phyloP scores from a whole-genome alignment of 257 asterid genomes.

The Datura wrightii region DNA sequence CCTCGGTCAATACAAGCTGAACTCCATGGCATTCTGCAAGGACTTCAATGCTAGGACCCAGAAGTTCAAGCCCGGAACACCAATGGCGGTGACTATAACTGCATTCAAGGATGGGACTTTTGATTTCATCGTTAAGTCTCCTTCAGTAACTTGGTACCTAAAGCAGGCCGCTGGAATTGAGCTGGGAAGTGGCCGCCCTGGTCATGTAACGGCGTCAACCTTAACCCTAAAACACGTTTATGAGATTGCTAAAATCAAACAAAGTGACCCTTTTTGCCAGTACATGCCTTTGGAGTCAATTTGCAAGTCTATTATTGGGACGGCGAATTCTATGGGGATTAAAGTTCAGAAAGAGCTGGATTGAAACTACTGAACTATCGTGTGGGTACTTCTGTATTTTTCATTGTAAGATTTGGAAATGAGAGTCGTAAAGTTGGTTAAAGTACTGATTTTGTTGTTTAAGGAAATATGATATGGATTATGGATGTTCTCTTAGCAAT shows the following conservation, averaged over 20 bases:
- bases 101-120: conserved; percentile 83
- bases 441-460: conserved; percentile 19
- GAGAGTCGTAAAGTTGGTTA: neutral
- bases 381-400: conserved; percentile 1
- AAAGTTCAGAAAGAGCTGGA: conserved; percentile 78
- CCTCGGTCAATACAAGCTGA: conserved; percentile 79
- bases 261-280: conserved; percentile 78
- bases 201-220: conserved; percentile 72
- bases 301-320: conserved; percentile 78
- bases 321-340: conserved; percentile 86
- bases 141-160: conserved; percentile 82
- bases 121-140: conserved; percentile 81
- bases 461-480: conserved; percentile 22
- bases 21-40: conserved; percentile 93
- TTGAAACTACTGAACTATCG: conserved; percentile 30
- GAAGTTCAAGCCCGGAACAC: conserved; percentile 82
- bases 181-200: conserved; percentile 74
- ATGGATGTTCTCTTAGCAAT: neutral
- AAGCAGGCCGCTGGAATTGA: conserved; percentile 91
- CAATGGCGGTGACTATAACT: conserved; percentile 79
- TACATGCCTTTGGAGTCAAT: conserved; percentile 80
- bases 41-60: conserved; percentile 59
- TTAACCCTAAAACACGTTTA: conserved; percentile 77
- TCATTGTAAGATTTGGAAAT: neutral
- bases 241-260: conserved; percentile 91